phyloP scores from a whole-genome alignment of 148 eudicot species.

The Polygonum maritimum region DNA sequence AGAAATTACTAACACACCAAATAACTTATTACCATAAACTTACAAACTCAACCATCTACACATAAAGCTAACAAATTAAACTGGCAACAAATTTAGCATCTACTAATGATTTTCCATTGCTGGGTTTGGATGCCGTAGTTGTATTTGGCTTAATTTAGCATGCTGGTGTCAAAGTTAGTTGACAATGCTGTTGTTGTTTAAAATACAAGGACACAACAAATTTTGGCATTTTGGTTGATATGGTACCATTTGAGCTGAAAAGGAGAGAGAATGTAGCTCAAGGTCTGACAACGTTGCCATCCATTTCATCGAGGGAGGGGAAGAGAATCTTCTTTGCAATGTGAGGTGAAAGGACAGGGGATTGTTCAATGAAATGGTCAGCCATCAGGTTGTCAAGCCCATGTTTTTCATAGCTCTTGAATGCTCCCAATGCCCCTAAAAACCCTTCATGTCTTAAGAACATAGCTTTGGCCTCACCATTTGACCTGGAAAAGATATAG shows the following conservation, averaged over 20 bases:
- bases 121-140: background rate
- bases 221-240: background rate
- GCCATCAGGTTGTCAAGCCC: constrained; percentile 27
- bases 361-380: constrained; percentile 32
- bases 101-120: background rate
- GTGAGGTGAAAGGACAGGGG: constrained; percentile 22
- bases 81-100: background rate
- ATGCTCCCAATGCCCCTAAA: constrained; percentile 88
- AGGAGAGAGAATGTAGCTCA: background rate
- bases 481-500: constrained; percentile 51
- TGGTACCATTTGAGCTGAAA: background rate
- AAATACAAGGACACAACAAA: background rate
- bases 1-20: background rate
- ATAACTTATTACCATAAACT: background rate
- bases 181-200: background rate
- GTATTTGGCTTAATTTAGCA: background rate
- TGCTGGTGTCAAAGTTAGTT: background rate
- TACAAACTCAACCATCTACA: background rate
- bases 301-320: constrained; percentile 17
- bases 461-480: constrained; percentile 95
- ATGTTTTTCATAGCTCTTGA: constrained; percentile 62
- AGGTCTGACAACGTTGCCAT: constrained; percentile 13
- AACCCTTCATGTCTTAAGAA: constrained; percentile 91
- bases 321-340: constrained; percentile 11
- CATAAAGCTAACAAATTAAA: background rate